Evolutionary conservation across 2,329 filamentous ascomycete genomes (phyloP), one percentile per base, ranked within the genome.

Genomic region (Phoma herbarum): DNA sequence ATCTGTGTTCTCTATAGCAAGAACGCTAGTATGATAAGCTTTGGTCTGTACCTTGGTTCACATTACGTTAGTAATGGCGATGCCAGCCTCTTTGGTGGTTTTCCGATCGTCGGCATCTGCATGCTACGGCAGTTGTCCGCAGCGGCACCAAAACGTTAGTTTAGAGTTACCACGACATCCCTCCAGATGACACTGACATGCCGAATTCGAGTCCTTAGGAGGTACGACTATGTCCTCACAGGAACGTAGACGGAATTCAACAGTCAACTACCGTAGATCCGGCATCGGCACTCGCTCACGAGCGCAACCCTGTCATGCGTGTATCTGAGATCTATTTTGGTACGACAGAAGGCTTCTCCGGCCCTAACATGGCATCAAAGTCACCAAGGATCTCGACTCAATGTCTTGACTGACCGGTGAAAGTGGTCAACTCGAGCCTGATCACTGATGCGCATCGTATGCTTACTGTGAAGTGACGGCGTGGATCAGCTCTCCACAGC

Each of bases 341-440:
- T 23, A 10, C 29, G 23, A 37, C 18, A 37, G 10, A 20, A 33
- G 20, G 28, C 22, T 22, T 26, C n/a, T 8, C 14, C 25, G 28
- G 23, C 41, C 14, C 41, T 23, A 35, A 4, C 18, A 11, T n/a
- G 28, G n/a, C 23, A 25, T n/a, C 20, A 10, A 26, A 14, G 14
- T 23, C 22, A 28, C n/a, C n/a, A 18, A 31, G 28, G 29, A 37
- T 37, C 29, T 12, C 35, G 39, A 28, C 16, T 35, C 20, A 26
- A 50, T 20, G 37, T 25, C 23, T 29, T 45, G 23, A 29, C 18
- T 16, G 23, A 48, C 39, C 49, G 31, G 44, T 58, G 44, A 58
- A 58, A 29, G 39, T 26, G 18, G 11, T 26, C 18, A 16, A n/a
- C 18, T 33, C 22, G 8, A 43, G 25, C 31, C 39, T 22, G 41